phyloP scores from a whole-genome alignment of 2,329 filamentous ascomycete species.

The Penicillium sp. region DNA sequence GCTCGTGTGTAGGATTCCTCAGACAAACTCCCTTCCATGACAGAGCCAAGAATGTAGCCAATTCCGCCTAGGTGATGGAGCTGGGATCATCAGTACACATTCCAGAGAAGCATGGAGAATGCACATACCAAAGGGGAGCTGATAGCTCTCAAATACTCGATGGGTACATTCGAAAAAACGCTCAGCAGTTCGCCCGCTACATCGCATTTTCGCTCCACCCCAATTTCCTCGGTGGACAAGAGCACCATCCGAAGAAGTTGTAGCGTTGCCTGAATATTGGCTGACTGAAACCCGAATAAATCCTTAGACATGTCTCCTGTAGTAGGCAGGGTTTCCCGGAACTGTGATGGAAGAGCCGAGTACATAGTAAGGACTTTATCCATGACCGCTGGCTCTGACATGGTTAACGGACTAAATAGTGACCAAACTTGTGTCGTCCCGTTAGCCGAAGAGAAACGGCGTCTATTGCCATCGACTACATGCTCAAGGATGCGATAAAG shows the following conservation, averaged over 20 bases:
- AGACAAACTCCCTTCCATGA: slow-evolving; percentile 46
- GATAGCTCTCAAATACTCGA: slow-evolving; percentile 49
- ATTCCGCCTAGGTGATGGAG: slow-evolving; percentile 52
- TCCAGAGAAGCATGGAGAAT: not conserved
- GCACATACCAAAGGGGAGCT: slow-evolving; percentile 44
- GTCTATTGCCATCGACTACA: slow-evolving; percentile 32
- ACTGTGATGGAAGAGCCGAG: slow-evolving; percentile 23
- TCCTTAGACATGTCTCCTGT: slow-evolving; percentile 37
- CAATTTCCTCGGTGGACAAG: slow-evolving; percentile 37
- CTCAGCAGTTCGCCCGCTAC: slow-evolving; percentile 48
- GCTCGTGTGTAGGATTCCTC: slow-evolving; percentile 45
- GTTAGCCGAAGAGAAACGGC: slow-evolving; percentile 22
- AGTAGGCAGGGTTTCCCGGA: slow-evolving; percentile 26
- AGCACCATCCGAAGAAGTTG: slow-evolving; percentile 52
- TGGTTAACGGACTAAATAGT: slow-evolving; percentile 19
- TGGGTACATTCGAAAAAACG: slow-evolving; percentile 45
- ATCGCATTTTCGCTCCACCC: slow-evolving; percentile 47
- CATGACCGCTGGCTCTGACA: slow-evolving; percentile 26
- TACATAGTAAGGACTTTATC: slow-evolving; percentile 26
- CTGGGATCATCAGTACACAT: slow-evolving; percentile 6
- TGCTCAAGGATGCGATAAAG: slow-evolving; percentile 59
- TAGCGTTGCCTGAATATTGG: slow-evolving; percentile 53
- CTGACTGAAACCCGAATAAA: slow-evolving; percentile 51
- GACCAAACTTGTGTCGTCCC: slow-evolving; percentile 26
- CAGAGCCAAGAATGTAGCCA: slow-evolving; percentile 50